Evolutionary conservation across 805 yeast species (phyloP), one percentile per base, ranked within the genome.

Genomic region (Myxozyma neglecta): DNA sequence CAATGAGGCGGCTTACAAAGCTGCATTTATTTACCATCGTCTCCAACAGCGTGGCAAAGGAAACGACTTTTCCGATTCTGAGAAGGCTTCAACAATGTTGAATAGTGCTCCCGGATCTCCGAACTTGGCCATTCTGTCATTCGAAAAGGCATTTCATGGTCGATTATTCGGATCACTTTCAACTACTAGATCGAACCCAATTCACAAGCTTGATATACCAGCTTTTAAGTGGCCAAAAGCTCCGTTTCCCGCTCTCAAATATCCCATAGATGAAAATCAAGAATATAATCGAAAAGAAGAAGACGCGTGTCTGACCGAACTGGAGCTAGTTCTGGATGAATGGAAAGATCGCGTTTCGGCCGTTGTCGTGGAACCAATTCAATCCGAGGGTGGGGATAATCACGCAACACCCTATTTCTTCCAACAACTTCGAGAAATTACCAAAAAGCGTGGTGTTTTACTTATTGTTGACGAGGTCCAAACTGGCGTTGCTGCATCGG

Each of bases 181-280:
- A 6, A 85, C 90, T 68, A 92, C 98, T 44, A 85, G 96, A 75
- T 90, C 97, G 60, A 93, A 90, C 80, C 97, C 97, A 68, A 83
- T 93, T 70, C 98, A 92, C 81, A 92, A 93, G 79, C 79, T 92
- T 75, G 81, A 79, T 61, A 73, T 93, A 77, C 98, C 98, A 64
- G 85, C 96, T 6, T 92, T 92, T 80, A 84, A 89, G 72, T 92
- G 97, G 97, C 98, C 98, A 73, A 91, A 89, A 75, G 97, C 97
- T 59, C 90, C 90, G 66, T 92, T 86, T 80, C 98, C 98, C 67
- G 70, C 82, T 55, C 86, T 90, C 76, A 79, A 86, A 75, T 92
- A 90, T 76, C 98, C 98, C 61, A 81, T 91, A 71, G 92, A 85
- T 59, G 81, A 83, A 55, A 72, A 85, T 73, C 84, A 72, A 46